Evolutionary conservation across 345 rosid species (phyloP), one percentile per base, ranked within the genome.

Genomic region (Citrus maxima): DNA sequence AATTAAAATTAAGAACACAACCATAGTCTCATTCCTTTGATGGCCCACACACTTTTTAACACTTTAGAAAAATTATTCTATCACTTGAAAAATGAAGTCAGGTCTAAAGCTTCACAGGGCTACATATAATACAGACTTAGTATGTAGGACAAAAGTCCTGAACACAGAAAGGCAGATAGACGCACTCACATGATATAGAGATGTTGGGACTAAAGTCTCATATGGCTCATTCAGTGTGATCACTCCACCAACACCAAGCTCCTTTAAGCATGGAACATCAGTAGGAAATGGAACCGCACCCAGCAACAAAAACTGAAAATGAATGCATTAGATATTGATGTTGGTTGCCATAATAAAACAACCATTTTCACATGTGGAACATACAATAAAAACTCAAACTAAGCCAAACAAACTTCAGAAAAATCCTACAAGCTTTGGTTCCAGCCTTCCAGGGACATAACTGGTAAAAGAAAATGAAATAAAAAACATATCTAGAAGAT

Each of bases 221-320:
- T 91, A 93, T 4, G 94, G 89, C 80, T 93, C 97, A 75, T 89
- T 93, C 67, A 93, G 80, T 21, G 95, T 93, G 76, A 93, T 80
- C 78, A 93, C 97, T 76, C 95, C 95, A 32, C 86, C 74, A 24
- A 93, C 97, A 73, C 97, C 97, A 19, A 84, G 86, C 78, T 86
- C 93, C 82, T 90, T 91, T 42, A 93, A 88, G 80, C 80, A 84
- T 25, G 93, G 93, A 70, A 91, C 97, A 77, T 93, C 95, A 78
- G 87, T 63, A 37, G 91, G 93, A 70, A 93, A 93, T 16, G 97
- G 97, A 83, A 93, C 94, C 16, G 97, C 97, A 79, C 97, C 97
- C 71, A 93, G 74, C 76, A 93, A 79, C 42, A 93, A 79, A 85
- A 87, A 91, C 97, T 93, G 87, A 10, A 66, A 56, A 72, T 14